These are phyloP conservation scores for Schizophyllum commune DNA, from an alignment of 1,284 basidiomycete genomes.

Conservation along the genomic window DNA sequence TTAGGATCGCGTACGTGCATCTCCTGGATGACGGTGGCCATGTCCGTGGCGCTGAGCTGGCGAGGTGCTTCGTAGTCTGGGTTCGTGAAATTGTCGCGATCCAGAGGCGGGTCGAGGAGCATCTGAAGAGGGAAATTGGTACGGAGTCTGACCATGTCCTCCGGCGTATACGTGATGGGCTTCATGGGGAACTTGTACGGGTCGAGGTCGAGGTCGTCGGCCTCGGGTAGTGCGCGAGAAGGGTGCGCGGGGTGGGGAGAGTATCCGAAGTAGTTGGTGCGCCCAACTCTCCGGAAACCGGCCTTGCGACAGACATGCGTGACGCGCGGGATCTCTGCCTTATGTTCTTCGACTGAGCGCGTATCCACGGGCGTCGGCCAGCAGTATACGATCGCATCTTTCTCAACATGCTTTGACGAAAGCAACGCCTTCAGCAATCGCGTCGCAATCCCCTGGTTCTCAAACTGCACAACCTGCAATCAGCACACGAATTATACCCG, in stretches of 20 bases:
- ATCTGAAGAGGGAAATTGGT: too few species aligned
- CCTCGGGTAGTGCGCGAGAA: constrained; percentile 57
- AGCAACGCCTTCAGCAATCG: constrained; percentile 4
- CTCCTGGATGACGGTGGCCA: background rate
- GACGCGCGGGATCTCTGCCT: background rate
- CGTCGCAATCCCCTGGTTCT: constrained; percentile 4
- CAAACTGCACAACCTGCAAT: background rate
- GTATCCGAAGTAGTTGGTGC: constrained; percentile 6
- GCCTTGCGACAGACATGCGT: constrained; percentile 8
- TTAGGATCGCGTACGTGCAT: background rate
- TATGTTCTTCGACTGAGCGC: background rate
- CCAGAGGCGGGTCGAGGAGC: background rate
- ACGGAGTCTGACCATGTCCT: too few species aligned
- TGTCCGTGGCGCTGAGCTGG: background rate
- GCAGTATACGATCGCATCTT: constrained; percentile 4
- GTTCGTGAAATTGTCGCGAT: background rate
- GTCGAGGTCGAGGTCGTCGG: constrained; percentile 43
- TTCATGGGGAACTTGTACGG: background rate
- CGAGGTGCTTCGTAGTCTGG: background rate
- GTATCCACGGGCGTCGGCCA: background rate
- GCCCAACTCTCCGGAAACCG: constrained; percentile 6
- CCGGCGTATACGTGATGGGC: too few species aligned
- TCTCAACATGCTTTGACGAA: constrained; percentile 4
- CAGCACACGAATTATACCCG: background rate
- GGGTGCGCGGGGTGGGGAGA: constrained; percentile 33